These are phyloP conservation scores for Candida andamanensis DNA, from an alignment of 805 yeast genomes.

Conservation along the genomic window DNA sequence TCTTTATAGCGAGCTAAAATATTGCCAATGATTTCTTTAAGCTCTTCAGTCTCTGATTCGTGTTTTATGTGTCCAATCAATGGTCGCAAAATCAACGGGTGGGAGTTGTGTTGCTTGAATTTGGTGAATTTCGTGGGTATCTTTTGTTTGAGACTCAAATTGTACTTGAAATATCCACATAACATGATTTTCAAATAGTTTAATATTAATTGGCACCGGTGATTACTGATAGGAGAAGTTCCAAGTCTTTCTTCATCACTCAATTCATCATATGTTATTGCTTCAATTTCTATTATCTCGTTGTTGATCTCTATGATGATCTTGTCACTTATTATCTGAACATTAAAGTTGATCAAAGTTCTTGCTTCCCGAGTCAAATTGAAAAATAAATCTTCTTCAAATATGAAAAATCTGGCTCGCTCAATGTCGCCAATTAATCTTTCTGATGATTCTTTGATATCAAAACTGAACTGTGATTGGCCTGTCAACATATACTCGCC, in stretches of 20 bases:
- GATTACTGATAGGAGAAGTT: constrained; percentile 28
- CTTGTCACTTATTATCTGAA: constrained; percentile 57
- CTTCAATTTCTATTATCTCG: constrained; percentile 66
- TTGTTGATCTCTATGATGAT: constrained; percentile 61
- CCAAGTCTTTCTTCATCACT: constrained; percentile 31
- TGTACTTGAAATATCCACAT: constrained; percentile 51
- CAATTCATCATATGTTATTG: constrained; percentile 41
- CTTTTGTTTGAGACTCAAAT: constrained; percentile 35
- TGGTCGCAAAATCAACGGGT: constrained; percentile 49
- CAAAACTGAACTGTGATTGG: constrained; percentile 39
- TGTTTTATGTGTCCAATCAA: constrained; percentile 56
- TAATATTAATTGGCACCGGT: constrained; percentile 50
- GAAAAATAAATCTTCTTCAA: constrained; percentile 85
- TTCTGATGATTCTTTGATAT: constrained; percentile 6
- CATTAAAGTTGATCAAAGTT: constrained; percentile 61
- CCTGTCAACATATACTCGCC: constrained; percentile 55
- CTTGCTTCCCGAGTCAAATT: constrained; percentile 76
- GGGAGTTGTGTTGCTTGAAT: constrained; percentile 40
- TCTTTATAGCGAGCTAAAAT: constrained; percentile 13
- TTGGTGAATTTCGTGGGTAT: constrained; percentile 45
- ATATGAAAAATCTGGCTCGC: constrained; percentile 66
- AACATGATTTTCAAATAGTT: constrained; percentile 55
- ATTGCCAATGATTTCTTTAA: constrained; percentile 24
- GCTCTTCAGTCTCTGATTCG: constrained; percentile 33
- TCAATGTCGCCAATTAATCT: constrained; percentile 49